These are phyloP conservation scores for Fusarium protoensiforme DNA, from an alignment of 2,329 filamentous ascomycete genomes.

Conservation along the genomic window DNA sequence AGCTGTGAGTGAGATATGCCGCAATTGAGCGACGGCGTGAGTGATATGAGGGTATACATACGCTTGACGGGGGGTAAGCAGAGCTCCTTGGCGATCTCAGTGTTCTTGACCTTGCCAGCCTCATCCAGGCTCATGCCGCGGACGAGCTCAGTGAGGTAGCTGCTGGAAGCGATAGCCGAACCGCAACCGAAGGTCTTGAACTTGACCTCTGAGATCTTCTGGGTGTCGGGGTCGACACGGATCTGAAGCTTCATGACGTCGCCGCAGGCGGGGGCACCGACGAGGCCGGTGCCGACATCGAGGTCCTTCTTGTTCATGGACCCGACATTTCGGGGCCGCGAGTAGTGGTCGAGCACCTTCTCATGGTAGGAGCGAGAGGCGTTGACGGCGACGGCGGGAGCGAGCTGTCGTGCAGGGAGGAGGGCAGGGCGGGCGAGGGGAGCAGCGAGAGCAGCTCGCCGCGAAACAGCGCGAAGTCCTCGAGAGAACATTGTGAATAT, in stretches of 20 bases:
- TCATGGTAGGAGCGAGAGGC: constrained; percentile 63
- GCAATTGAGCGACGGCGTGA: neutral
- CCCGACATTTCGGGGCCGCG: constrained; percentile 65
- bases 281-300: constrained; percentile 91
- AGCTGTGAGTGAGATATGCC: constrained; percentile 21
- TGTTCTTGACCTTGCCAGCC: constrained; percentile 92
- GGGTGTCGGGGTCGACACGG: constrained; percentile 86
- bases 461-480: constrained; percentile 56
- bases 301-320: constrained; percentile 76
- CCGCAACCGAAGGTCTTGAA: constrained; percentile 99
- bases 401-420: constrained; percentile 54
- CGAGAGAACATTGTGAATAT: constrained; percentile 58
- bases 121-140: constrained; percentile 95
- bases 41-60: constrained; percentile 58
- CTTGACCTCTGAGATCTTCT: constrained; percentile 93
- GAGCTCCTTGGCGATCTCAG: constrained; percentile 97
- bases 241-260: constrained; percentile 88
- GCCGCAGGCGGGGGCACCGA: constrained; percentile 88
- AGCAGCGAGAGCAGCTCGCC: constrained; percentile 56
- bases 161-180: constrained; percentile 92
- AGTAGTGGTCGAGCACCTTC: constrained; percentile 65
- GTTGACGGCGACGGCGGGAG: constrained; percentile 53
- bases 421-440: constrained; percentile 52
- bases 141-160: constrained; percentile 94
- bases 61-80: constrained; percentile 89